These are phyloP conservation scores for Collybia nuda DNA, from an alignment of 768 basidiomycete species.

Conservation along the genomic window DNA sequence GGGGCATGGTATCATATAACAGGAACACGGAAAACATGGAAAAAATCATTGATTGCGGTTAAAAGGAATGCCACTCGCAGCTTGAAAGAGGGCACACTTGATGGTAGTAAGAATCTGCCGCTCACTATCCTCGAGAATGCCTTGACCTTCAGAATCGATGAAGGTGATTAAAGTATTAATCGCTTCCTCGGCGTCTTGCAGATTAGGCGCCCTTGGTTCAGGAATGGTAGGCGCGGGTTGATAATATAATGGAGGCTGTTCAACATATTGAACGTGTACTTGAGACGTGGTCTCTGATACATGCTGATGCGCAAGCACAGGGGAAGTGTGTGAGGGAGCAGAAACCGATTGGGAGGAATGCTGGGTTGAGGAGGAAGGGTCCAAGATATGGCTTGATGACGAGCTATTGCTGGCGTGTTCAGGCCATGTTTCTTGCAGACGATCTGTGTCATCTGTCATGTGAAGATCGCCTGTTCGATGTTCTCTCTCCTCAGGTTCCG, in stretches of 20 bases:
- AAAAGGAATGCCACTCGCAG: constrained; percentile 25
- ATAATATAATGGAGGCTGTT: constrained; percentile 26
- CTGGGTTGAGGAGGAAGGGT: constrained; percentile 9
- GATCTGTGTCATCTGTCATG: constrained; percentile 10
- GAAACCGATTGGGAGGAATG: not conserved
- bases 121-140: constrained; percentile 30
- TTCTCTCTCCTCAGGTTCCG: constrained; percentile 25
- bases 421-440: constrained; percentile 19
- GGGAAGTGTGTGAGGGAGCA: constrained; percentile 1
- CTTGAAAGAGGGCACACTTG: constrained; percentile 55
- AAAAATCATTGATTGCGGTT: constrained; percentile 7
- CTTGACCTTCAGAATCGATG: constrained; percentile 36
- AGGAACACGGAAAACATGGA: not conserved
- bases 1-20: not conserved
- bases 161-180: constrained; percentile 54
- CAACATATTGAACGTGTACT: constrained; percentile 16
- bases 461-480: constrained; percentile 3
- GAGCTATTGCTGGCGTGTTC: constrained; percentile 14
- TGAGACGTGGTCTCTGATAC: not conserved
- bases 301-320: constrained; percentile 3
- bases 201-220: constrained; percentile 32
- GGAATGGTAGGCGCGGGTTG: constrained; percentile 28
- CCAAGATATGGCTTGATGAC: constrained; percentile 5
- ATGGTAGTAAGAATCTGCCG: constrained; percentile 42
- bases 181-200: constrained; percentile 53